Conservation (phyloP, 345 rosid genomes). For the Linum trigynum region DNA sequence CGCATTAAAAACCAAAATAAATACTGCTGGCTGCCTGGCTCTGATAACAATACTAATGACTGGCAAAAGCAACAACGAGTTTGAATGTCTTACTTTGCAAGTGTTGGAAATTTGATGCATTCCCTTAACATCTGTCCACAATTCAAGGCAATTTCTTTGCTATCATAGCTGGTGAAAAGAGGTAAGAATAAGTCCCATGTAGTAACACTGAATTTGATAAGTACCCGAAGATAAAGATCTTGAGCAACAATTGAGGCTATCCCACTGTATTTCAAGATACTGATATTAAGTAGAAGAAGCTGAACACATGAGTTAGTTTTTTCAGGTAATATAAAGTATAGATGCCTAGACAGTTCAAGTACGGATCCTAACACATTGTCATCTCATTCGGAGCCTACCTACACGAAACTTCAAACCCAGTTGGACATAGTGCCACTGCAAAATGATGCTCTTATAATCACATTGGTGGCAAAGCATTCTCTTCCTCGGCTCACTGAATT, state of each 20-base stretch:
- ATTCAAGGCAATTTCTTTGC: conserved; percentile 84
- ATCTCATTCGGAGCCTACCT: neutral
- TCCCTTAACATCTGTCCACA: conserved; percentile 93
- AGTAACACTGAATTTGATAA: conserved; percentile 2
- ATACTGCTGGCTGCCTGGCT: neutral
- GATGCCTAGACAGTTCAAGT: neutral
- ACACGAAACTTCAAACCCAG: no score
- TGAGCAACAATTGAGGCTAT: neutral
- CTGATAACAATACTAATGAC: conserved; percentile 11
- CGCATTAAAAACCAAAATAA: neutral
- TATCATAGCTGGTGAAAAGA: conserved; percentile 66
- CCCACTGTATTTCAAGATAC: neutral
- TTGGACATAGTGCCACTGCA: no score
- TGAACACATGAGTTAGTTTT: neutral
- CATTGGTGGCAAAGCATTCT: no score
- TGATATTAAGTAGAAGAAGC: neutral
- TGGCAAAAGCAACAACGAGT: conserved; percentile 14
- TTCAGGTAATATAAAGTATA: no score
- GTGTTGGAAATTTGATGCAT: conserved; percentile 85
- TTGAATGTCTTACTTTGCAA: conserved; percentile 69
- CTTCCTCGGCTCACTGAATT: no score
- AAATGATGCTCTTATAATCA: no score
- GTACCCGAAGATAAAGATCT: conserved; percentile 4
- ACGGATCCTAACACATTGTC: neutral
- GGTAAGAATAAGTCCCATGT: conserved; percentile 7